phyloP scores from a whole-genome alignment of 768 basidiomycete genomes.

The Lactarius sanguifluus region DNA sequence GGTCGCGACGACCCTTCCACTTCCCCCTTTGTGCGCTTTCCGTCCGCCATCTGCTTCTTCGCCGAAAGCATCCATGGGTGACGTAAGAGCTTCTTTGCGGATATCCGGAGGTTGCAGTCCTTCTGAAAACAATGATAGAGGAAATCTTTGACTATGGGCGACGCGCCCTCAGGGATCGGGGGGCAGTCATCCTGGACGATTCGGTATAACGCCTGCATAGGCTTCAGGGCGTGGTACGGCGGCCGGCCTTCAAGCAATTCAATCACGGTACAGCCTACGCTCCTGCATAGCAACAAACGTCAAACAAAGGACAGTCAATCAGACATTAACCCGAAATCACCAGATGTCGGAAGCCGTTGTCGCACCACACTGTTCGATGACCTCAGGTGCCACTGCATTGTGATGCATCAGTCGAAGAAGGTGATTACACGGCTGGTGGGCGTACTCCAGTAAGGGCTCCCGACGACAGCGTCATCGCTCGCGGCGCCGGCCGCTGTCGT shows the following conservation, averaged over 20 bases:
- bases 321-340: conserved; percentile 41
- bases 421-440: not conserved
- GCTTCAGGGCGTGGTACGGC: conserved; percentile 93
- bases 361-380: conserved; percentile 97
- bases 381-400: conserved; percentile 89
- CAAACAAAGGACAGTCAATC: not conserved
- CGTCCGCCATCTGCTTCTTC: conserved; percentile 63
- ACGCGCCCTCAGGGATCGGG: conserved; percentile 93
- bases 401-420: conserved; percentile 11
- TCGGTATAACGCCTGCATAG: conserved; percentile 97
- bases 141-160: conserved; percentile 95
- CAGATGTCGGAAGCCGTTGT: conserved; percentile 98
- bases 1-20: conserved; percentile 45
- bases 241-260: conserved; percentile 91
- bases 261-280: conserved; percentile 96
- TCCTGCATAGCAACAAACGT: conserved; percentile 42
- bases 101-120: conserved; percentile 90
- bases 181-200: conserved; percentile 99
- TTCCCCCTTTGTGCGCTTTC: conserved; percentile 39
- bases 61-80: conserved; percentile 97
- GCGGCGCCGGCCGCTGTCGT: conserved; percentile 66
- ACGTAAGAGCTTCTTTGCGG: conserved; percentile 85
- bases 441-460: conserved; percentile 96
- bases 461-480: conserved; percentile 89
- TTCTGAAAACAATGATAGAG: conserved; percentile 98